Conservation (phyloP, 257 asterid genomes). For the Capsicum pubescens region DNA sequence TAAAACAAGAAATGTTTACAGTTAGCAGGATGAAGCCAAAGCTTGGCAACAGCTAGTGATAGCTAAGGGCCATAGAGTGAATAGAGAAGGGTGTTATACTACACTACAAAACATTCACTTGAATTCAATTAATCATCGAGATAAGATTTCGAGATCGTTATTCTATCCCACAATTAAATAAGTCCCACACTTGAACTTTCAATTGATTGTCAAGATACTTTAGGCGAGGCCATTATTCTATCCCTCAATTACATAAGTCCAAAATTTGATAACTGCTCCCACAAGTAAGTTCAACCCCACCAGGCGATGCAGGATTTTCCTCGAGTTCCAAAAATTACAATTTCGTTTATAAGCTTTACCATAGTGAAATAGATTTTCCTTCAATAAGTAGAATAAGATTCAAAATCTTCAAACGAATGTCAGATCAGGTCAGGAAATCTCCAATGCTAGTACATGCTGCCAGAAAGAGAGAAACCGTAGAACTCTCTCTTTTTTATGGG, state of each 20-base stretch:
- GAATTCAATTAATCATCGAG: background rate
- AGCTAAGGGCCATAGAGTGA: background rate
- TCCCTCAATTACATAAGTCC: background rate
- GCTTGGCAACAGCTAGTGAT: constrained; percentile 4
- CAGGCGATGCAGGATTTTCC: background rate
- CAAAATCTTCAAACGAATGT: background rate
- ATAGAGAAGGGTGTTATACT: background rate
- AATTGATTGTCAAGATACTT: constrained; percentile 14
- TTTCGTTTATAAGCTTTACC: constrained; percentile 20
- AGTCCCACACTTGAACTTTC: background rate
- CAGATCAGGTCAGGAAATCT: constrained; percentile 15
- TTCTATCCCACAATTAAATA: background rate
- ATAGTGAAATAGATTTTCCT: constrained; percentile 23
- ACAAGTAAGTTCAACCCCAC: constrained; percentile 23
- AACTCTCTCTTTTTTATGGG: constrained; percentile 14
- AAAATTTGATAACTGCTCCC: background rate
- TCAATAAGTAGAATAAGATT: constrained; percentile 1
- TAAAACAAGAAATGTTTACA: constrained; percentile 6
- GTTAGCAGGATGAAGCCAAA: background rate
- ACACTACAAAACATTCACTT: constrained; percentile 2
- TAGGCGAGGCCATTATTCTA: constrained; percentile 17
- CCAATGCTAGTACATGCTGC: constrained; percentile 13
- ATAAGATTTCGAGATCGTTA: background rate
- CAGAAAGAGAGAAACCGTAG: constrained; percentile 23
- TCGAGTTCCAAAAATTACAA: background rate